Evolutionary conservation across 108 stramenopile species (phyloP).

Genomic region (Nitzschia putrida): DNA sequence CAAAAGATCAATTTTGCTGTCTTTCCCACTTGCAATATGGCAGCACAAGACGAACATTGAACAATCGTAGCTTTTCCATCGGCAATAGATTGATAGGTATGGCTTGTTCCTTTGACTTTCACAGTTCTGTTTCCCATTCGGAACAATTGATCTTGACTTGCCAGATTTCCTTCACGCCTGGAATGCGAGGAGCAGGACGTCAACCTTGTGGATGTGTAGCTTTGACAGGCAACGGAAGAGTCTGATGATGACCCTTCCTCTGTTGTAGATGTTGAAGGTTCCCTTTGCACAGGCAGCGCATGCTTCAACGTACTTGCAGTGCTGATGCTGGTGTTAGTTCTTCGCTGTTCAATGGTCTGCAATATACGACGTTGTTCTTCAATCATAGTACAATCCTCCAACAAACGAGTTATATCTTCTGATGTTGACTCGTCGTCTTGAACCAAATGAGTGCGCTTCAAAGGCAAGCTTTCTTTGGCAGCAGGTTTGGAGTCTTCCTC

Average conservation of each 20-base stretch:
- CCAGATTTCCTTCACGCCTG: no score
- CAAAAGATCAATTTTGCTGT: conserved; percentile 21
- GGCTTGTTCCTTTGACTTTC: conserved; percentile 13
- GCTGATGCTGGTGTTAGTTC: neutral
- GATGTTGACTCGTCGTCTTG: neutral
- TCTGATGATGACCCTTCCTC: neutral
- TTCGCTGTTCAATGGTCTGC: neutral
- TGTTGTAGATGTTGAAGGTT: neutral
- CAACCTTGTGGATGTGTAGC: neutral
- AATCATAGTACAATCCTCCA: conserved; percentile 13
- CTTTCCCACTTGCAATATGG: conserved; percentile 17
- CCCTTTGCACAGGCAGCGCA: no score
- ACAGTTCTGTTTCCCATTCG: conserved; percentile 8
- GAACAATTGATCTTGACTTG: conserved; percentile 3
- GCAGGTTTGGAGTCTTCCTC: neutral
- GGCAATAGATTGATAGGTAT: conserved; percentile 14
- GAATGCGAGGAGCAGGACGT: no score
- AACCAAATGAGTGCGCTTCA: neutral
- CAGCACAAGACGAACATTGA: conserved; percentile 19
- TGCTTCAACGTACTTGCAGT: no score
- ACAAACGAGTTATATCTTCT: neutral
- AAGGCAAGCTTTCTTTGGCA: neutral
- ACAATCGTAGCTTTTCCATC: conserved; percentile 15
- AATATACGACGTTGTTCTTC: conserved; percentile 13
- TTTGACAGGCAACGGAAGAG: neutral